Conservation (phyloP, 345 rosid species). For the Geranium brycei region DNA sequence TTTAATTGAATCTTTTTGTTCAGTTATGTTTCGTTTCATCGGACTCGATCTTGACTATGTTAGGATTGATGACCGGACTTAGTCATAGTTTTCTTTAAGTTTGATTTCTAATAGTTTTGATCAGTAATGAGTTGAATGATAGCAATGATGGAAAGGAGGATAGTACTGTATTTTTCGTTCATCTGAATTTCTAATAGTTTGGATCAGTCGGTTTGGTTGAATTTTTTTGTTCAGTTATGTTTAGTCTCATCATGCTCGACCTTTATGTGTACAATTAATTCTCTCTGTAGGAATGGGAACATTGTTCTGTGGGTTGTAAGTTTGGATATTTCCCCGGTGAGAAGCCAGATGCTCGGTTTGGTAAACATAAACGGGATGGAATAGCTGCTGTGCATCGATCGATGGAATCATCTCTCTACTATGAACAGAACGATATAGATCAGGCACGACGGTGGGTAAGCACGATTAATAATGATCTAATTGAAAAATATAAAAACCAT, state of each 20-base stretch:
- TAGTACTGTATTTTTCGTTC: no score
- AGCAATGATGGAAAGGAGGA: no score
- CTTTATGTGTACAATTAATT: no score
- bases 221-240: background rate
- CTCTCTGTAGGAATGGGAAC: slow-evolving; percentile 40
- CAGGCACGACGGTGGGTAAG: slow-evolving; percentile 99
- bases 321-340: slow-evolving; percentile 33
- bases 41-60: no score
- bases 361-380: slow-evolving; percentile 27
- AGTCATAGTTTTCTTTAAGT: background rate
- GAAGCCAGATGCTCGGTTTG: slow-evolving; percentile 63
- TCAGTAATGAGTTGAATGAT: no score
- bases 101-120: no score
- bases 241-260: no score
- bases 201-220: background rate
- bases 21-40: no score
- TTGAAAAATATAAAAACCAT: background rate
- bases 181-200: no score
- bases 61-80: no score
- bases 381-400: slow-evolving; percentile 51
- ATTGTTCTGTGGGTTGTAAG: slow-evolving; percentile 57
- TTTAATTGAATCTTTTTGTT: background rate
- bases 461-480: slow-evolving; percentile 34
- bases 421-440: slow-evolving; percentile 51
- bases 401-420: slow-evolving; percentile 87